phyloP scores from a whole-genome alignment of 2,329 filamentous ascomycete species.

The Torrubiella hemipterigena region DNA sequence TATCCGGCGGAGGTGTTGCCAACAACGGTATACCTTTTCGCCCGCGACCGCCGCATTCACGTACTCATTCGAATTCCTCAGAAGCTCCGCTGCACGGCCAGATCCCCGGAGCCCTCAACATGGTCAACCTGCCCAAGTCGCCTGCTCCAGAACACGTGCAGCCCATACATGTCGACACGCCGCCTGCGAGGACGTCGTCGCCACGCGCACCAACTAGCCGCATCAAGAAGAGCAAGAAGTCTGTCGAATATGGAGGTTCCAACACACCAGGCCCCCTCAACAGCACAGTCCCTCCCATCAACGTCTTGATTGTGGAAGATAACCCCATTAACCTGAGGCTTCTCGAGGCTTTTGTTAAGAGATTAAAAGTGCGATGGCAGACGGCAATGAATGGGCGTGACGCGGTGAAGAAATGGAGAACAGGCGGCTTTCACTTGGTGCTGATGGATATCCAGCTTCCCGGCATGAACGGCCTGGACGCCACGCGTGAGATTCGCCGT shows the following conservation, averaged over 20 bases:
- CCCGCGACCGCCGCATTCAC: slow-evolving; percentile 33
- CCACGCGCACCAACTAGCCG: slow-evolving; percentile 32
- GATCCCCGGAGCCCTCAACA: slow-evolving; percentile 33
- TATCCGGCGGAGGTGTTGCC: slow-evolving; percentile 25
- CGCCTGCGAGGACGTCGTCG: slow-evolving; percentile 34
- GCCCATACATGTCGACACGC: slow-evolving; percentile 32
- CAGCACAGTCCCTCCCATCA: slow-evolving; percentile 83
- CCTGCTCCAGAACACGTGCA: slow-evolving; percentile 40
- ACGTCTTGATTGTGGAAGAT: slow-evolving; percentile 94
- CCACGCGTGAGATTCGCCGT: slow-evolving; percentile 85
- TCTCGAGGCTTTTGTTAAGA: slow-evolving; percentile 89
- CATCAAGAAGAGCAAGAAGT: slow-evolving; percentile 43
- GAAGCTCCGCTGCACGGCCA: slow-evolving; percentile 31
- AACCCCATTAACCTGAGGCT: slow-evolving; percentile 96
- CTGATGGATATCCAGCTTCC: slow-evolving; percentile 98
- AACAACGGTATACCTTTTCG: slow-evolving; percentile 20
- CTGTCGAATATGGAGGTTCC: slow-evolving; percentile 21
- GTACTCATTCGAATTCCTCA: slow-evolving; percentile 48
- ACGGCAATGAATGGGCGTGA: slow-evolving; percentile 94
- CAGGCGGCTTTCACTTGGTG: slow-evolving; percentile 87
- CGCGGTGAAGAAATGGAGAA: slow-evolving; percentile 85
- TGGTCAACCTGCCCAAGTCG: slow-evolving; percentile 34
- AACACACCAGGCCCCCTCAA: slow-evolving; percentile 57
- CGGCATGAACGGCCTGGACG: slow-evolving; percentile 90
- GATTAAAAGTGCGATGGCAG: slow-evolving; percentile 90